Base-by-base conservation (phyloP, 116 monocot species). In the Phalaenopsis hybrid region DNA sequence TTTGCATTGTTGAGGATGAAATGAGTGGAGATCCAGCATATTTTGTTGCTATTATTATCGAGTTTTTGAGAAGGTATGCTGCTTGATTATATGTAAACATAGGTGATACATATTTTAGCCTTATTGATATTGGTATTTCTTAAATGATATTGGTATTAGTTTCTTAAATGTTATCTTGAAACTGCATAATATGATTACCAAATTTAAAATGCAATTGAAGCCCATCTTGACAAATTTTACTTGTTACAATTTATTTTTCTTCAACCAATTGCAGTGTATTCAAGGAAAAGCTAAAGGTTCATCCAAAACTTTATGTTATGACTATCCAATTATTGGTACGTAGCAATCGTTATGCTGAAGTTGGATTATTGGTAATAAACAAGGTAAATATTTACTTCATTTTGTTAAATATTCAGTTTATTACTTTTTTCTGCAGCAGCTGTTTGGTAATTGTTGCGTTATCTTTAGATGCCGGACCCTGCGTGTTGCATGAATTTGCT, bases 11-110 rank as follows among this genome's bases (percentile, higher is more conserved):
- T 67, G 99, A 99, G 84, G 99, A 99, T 82, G 95, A 92, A 85
- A 93, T 99, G 92, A 83, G 77, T 57, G 92, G 88, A 70, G 99
- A 99, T 52, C 92, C 95, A 82, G 79, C 92, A 76, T 99, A 91
- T 81, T 85, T 99, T 55, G 79, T 95, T 84, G 82, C 99, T 82
- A 78, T 92, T 79, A 86, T 93, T 65, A 76, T 99, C 20, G 99
- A 95, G 85, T 99, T 89, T 80, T 74, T 99, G 3, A 80, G 86
- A 78, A 95, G 99, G 99, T 99, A 85, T 63, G 28, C 21, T 49
- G 34, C 69, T 79, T 81, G 43, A 55, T 75, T 34, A 5, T 77
- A 51, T 77, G 28, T 75, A 45, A 75, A 45, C 46, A 4, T 75
- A 21, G 46, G n/a, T 46, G 44, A 21, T 21, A 75, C 33, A 45